Evolutionary conservation across 225 moss, liverwort and hornwort species (phyloP), one percentile per base, ranked within the genome.

Genomic region (Lunularia cruciata): DNA sequence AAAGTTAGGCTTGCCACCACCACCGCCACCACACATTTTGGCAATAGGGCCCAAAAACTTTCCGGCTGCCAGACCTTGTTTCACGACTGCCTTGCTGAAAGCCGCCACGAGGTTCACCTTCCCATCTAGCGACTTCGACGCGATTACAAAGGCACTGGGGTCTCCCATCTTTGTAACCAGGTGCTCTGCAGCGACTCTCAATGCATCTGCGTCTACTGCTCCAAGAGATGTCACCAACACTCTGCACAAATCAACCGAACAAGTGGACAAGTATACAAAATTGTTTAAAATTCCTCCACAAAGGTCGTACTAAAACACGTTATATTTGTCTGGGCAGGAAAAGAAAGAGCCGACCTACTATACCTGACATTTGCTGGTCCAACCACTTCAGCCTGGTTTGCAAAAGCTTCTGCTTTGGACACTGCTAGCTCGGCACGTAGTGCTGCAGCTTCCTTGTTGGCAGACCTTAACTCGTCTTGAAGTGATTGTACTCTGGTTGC

Each of bases 1-100:
- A 59, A 95, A 95, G 71, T 91, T 87, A 14, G 94, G 94, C 36
- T 86, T 83, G 3, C 94, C 94, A 14, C 94, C 94, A 33, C 91
- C 94, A 32, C 88, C 88, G 30, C 94, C 94, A 34, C 94, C 94
- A 70, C 89, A 89, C 18, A 95, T 57, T 62, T 73, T 88, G 0
- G 94, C 94, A 71, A 95, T 81, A 3, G 82, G 76, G 20, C 91
- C 83, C 42, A 95, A 74, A 57, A 95, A 88, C 43, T 95, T 89
- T 19, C 95, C 95, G 55, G 95, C 95, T 61, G 88, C 83, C 7
- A 95, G 76, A 18, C 89, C 91, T 47, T 77, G 82, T 32, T 78
- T 85, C 60, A 91, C 85, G 13, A 88, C 89, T 36, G 81, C 83
- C 12, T 86, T 83, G 69, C 91, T 92, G 61, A 95, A 95, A 25